Percentiles rank a stretch among this genome's conserved stretches.
phyloP scores from a whole-genome alignment of 768 basidiomycete species.

The Coprinopsis strossmayeri region DNA sequence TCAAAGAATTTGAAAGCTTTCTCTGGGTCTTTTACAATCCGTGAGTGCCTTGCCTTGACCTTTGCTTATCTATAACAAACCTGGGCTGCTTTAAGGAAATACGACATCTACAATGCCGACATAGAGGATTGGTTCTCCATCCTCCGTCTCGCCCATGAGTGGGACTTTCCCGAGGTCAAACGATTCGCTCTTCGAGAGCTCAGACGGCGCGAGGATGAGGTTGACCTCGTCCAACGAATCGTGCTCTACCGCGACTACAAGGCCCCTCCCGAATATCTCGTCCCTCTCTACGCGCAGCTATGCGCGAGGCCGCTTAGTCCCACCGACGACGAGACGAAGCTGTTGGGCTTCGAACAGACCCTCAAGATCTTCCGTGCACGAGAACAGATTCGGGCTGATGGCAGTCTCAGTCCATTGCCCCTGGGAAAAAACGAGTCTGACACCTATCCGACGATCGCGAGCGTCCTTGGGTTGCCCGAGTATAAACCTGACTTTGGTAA shows the following conservation, averaged over 20 bases:
- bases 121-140: constrained; percentile 53
- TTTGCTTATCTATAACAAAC: constrained; percentile 17
- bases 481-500: neutral
- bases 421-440: constrained; percentile 11
- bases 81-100: constrained; percentile 32
- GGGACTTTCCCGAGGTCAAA: constrained; percentile 52
- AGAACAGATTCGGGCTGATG: constrained; percentile 33
- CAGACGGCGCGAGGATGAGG: constrained; percentile 23
- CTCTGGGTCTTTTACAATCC: constrained; percentile 14
- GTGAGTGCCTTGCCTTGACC: constrained; percentile 6
- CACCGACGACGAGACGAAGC: constrained; percentile 46
- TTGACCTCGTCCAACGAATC: constrained; percentile 24
- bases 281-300: constrained; percentile 50
- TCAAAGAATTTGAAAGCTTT: constrained; percentile 11
- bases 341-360: constrained; percentile 46
- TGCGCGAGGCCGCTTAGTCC: constrained; percentile 46
- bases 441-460: constrained; percentile 5
- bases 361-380: constrained; percentile 44
- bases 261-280: constrained; percentile 39
- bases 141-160: constrained; percentile 49
- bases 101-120: constrained; percentile 46
- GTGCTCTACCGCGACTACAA: constrained; percentile 47
- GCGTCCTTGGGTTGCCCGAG: constrained; percentile 3
- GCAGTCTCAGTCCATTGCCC: constrained; percentile 17
- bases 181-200: constrained; percentile 54